A percentile compares a stretch with the other conserved stretches of the same genome.
These are phyloP conservation scores for Avicennia marina DNA, from an alignment of 257 asterid genomes.

Conservation along the genomic window DNA sequence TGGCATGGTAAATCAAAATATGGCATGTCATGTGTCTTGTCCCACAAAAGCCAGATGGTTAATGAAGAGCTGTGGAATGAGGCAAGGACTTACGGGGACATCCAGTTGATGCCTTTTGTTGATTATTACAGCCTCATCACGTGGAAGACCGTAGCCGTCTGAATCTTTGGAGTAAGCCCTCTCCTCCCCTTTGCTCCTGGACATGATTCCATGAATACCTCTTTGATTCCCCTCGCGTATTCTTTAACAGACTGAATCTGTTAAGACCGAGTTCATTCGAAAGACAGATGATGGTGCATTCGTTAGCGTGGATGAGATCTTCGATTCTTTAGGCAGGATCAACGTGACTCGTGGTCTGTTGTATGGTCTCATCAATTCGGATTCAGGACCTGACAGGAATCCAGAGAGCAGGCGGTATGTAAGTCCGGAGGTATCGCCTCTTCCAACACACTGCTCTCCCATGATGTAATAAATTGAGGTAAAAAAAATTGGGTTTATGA, in stretches of 20 bases:
- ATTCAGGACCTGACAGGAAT: conserved; percentile 75
- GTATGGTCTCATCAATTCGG: conserved; percentile 82
- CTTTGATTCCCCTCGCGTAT: conserved; percentile 31
- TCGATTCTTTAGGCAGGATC: conserved; percentile 50
- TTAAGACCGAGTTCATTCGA: conserved; percentile 77
- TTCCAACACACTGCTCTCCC: too few relatives aligned
- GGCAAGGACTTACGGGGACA: conserved; percentile 76
- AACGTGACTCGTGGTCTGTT: conserved; percentile 64
- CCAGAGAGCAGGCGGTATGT: conserved; percentile 94
- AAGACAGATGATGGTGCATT: conserved; percentile 99
- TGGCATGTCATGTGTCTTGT: too few relatives aligned
- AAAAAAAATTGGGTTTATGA: conserved; percentile 9
- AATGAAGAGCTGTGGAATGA: conserved; percentile 96
- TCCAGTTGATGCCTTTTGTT: conserved; percentile 94
- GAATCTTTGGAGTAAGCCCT: conserved; percentile 82
- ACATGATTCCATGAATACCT: conserved; percentile 23
- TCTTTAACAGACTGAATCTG: conserved; percentile 76
- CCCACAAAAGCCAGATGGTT: conserved; percentile 97
- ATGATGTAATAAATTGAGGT: too few relatives aligned
- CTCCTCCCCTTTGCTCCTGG: conserved; percentile 31
- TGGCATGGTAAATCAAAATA: too few relatives aligned
- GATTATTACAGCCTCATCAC: conserved; percentile 90
- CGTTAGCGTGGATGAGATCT: conserved; percentile 88
- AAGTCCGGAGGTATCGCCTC: conserved; percentile 72
- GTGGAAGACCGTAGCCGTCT: conserved; percentile 89